Base-by-base conservation (phyloP, 257 asterid genomes). In the Nicotiana sylvestris region DNA sequence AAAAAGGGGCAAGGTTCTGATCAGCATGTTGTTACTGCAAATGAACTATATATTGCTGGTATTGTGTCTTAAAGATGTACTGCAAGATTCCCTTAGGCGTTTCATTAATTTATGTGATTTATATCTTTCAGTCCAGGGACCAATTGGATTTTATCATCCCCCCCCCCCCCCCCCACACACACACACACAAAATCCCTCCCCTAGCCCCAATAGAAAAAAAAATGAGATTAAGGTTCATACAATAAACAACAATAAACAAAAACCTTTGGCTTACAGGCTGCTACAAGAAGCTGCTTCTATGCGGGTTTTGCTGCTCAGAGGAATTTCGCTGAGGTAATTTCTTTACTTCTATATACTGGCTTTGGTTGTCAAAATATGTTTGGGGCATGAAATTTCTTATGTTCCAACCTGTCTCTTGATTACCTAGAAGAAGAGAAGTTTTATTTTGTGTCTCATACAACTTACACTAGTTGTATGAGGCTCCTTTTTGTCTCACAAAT, bases 221-320 rank as follows among this genome's bases (percentile, higher is more conserved):
- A 49, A 6, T 5, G 39, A 49, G 62, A 74, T 46, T 12, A 74
- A 74, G 25, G 62, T 74, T 25, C 25, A 49, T 25, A 25, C 4
- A 12, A 39, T 70, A 49, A 74, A 13, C 62, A 46, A 21, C 1
- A 1, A 12, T 74, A 46, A 74, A 6, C 27, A 27, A 74, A 74
- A 49, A 25, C 21, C 25, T 46, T 49, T 27, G 25, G 15, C 62
- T 83, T 84, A 86, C 92, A 96, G 99, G 98, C 99, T 53, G 92
- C 99, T 82, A 96, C 99, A 3, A 90, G 97, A 87, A 96, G 99
- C 88, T 96, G 99, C 87, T 96, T 96, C 88, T 92, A 87, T 89
- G 99, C 99, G 72, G 99, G 99, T 56, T 96, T 96, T 89, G 99
- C 99, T 62, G 99, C 98, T 84, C 98, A 89, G 91, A 94, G 98